Evolutionary conservation across 495 filamentous ascomycete species (phyloP).

Genomic region (Hapsidospora chrysogenum): DNA sequence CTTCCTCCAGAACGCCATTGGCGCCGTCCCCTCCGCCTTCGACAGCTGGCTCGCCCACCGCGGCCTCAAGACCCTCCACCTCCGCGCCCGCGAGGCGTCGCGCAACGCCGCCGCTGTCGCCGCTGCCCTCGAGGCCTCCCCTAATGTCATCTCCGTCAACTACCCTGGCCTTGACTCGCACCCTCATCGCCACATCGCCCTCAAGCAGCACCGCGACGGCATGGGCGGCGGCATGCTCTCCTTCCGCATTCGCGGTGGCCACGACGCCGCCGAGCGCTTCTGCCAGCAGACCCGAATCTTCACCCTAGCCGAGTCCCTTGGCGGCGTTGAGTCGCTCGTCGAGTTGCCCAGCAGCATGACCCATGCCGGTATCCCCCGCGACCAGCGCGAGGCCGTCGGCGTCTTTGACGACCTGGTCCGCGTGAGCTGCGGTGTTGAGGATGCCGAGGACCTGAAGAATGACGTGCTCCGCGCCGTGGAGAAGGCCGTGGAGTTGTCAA

Average conservation of each 20-base stretch:
- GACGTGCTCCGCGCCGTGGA: conserved; percentile 82
- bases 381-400: conserved; percentile 76
- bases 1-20: conserved; percentile 96
- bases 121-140: conserved; percentile 56
- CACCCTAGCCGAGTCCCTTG: conserved; percentile 83
- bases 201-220: conserved; percentile 83
- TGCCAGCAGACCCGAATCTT: conserved; percentile 81
- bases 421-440: conserved; percentile 87
- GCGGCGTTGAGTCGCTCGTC: conserved; percentile 81
- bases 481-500: conserved; percentile 39
- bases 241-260: conserved; percentile 87
- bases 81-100: conserved; percentile 72
- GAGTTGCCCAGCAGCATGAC: conserved; percentile 94
- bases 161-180: conserved; percentile 86
- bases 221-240: conserved; percentile 96
- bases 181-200: conserved; percentile 65
- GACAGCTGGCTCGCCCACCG: conserved; percentile 99
- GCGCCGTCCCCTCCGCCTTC: conserved; percentile 84
- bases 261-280: conserved; percentile 74
- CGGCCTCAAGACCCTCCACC: conserved; percentile 89
- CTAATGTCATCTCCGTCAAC: conserved; percentile 72
- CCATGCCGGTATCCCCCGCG: conserved; percentile 82
- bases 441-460: conserved; percentile 62
- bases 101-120: conserved; percentile 71
- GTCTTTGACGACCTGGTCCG: conserved; percentile 96